These are phyloP conservation scores for Metarhizium album DNA, from an alignment of 2,329 filamentous ascomycete species.

Conservation along the genomic window DNA sequence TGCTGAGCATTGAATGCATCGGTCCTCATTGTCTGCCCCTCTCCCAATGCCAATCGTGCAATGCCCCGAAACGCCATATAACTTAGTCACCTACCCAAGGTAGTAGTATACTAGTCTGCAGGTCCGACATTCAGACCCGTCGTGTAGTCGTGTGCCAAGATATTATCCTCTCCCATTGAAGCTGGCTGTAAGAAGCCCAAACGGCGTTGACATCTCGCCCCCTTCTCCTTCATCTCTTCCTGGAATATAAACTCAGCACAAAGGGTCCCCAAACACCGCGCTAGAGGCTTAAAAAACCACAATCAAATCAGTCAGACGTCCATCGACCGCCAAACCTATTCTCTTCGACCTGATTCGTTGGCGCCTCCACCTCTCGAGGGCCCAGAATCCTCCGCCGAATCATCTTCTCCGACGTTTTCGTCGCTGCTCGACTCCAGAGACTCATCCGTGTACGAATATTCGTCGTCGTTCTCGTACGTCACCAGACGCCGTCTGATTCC, in stretches of 20 bases:
- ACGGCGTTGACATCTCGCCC: not conserved
- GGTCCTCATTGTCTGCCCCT: too few relatives aligned
- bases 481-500: conserved; percentile 23
- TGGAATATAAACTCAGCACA: not conserved
- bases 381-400: conserved; percentile 1
- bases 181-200: not conserved
- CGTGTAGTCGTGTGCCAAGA: too few relatives aligned
- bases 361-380: not conserved
- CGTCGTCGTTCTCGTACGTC: conserved; percentile 23
- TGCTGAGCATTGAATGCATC: too few relatives aligned
- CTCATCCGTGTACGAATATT: conserved; percentile 16
- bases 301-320: not conserved
- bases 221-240: too few relatives aligned
- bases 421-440: conserved; percentile 9
- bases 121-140: too few relatives aligned
- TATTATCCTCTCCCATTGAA: too few relatives aligned
- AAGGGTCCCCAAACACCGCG: conserved; percentile 2
- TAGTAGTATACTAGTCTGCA: too few relatives aligned
- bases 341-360: not conserved
- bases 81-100: too few relatives aligned
- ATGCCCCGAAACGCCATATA: too few relatives aligned
- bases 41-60: too few relatives aligned
- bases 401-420: not conserved
- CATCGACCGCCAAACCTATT: not conserved
- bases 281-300: not conserved